phyloP scores from a whole-genome alignment of 192 early-diverging fungal genomes.

The Coemansia sp. region DNA sequence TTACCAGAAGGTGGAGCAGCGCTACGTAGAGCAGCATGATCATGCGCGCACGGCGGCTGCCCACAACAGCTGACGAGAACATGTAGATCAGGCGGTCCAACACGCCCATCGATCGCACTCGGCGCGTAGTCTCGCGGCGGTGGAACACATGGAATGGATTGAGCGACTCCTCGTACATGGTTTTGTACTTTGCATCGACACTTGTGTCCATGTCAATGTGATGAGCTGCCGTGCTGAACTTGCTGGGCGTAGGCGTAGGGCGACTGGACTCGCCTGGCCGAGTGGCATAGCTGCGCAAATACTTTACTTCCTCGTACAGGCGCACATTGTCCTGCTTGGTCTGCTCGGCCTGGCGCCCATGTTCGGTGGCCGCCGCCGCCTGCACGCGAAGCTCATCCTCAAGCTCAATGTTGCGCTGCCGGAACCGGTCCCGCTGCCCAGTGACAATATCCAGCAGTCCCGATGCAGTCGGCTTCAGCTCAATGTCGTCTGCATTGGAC shows the following conservation, averaged over 20 bases:
- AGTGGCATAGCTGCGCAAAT: constrained; percentile 71
- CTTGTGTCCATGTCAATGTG: constrained; percentile 29
- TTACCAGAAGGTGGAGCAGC: constrained; percentile 78
- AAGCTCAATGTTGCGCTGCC: constrained; percentile 81
- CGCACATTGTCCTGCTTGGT: constrained; percentile 84
- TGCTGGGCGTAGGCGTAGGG: constrained; percentile 32
- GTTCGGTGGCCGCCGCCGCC: constrained; percentile 52
- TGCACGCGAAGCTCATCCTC: constrained; percentile 68
- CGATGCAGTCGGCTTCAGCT: constrained; percentile 4
- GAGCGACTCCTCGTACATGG: constrained; percentile 82
- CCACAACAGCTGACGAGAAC: constrained; percentile 37
- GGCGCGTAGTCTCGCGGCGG: constrained; percentile 66
- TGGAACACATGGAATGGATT: constrained; percentile 90
- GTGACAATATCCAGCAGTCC: constrained; percentile 79
- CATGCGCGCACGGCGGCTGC: constrained; percentile 35
- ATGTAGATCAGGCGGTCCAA: constrained; percentile 66
- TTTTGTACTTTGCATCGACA: constrained; percentile 67
- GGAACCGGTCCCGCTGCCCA: constrained; percentile 85
- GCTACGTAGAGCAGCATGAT: constrained; percentile 11
- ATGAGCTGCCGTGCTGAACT: constrained; percentile 18
- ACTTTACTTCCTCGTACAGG: constrained; percentile 87
- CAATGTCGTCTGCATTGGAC: constrained; percentile 1
- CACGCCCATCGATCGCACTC: constrained; percentile 72
- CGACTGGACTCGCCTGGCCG: constrained; percentile 14
- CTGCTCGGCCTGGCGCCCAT: constrained; percentile 63